Evolutionary conservation across 768 basidiomycete species (phyloP).

Genomic region (Boletus pseudo-olivaceus): DNA sequence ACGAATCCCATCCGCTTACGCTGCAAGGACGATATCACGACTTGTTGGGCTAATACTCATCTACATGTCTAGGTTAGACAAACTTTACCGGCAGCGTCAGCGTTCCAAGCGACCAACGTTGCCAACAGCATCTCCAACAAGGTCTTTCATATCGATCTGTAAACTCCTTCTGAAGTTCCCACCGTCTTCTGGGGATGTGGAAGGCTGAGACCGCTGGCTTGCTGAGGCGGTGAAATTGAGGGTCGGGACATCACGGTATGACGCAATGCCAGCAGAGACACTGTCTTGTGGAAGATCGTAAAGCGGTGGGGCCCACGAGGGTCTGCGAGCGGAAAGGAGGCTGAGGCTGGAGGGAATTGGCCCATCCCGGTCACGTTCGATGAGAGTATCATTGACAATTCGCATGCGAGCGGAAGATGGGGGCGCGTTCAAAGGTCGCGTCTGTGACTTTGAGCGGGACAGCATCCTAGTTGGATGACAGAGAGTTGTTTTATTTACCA

Average conservation of each 20-base stretch:
- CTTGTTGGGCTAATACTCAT: slow-evolving; percentile 90
- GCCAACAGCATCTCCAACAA: slow-evolving; percentile 80
- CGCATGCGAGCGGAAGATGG: slow-evolving; percentile 20
- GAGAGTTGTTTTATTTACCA: neutral
- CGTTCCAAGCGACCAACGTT: slow-evolving; percentile 50
- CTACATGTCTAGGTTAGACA: slow-evolving; percentile 35
- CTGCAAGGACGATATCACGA: slow-evolving; percentile 86
- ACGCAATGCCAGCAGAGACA: slow-evolving; percentile 17
- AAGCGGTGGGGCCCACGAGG: slow-evolving; percentile 32
- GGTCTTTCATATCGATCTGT: slow-evolving; percentile 74
- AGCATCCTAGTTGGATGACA: neutral
- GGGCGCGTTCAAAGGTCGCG: neutral
- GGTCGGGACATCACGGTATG: slow-evolving; percentile 30
- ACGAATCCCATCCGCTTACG: slow-evolving; percentile 44
- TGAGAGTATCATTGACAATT: slow-evolving; percentile 13
- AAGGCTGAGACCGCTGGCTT: slow-evolving; percentile 14
- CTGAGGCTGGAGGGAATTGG: slow-evolving; percentile 29
- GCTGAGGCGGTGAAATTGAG: slow-evolving; percentile 16
- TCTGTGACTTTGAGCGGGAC: slow-evolving; percentile 27
- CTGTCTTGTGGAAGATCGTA: slow-evolving; percentile 27
- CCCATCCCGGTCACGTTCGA: slow-evolving; percentile 23
- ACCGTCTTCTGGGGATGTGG: slow-evolving; percentile 48
- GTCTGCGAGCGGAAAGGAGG: slow-evolving; percentile 32
- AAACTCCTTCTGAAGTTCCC: slow-evolving; percentile 56
- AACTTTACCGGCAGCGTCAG: neutral